phyloP scores from a whole-genome alignment of 352 stramenopile species.

The Globisporangium irregulare region DNA sequence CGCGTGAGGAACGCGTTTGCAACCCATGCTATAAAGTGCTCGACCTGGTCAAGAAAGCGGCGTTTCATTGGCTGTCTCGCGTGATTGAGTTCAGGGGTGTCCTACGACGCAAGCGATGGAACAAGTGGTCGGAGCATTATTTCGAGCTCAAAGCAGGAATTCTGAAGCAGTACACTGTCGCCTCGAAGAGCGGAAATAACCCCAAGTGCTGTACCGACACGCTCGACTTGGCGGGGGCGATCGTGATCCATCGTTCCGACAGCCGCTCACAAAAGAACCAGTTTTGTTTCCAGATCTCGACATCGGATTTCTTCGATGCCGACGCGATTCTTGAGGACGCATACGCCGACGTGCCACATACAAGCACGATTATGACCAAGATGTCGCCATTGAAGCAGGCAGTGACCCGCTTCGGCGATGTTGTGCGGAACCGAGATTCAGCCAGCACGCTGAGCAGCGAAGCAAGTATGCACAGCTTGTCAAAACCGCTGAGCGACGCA shows the following conservation, averaged over 20 bases:
- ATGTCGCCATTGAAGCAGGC: constrained; percentile 65
- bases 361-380: constrained; percentile 34
- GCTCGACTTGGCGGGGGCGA: constrained; percentile 67
- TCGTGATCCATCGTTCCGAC: constrained; percentile 78
- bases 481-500: constrained; percentile 17
- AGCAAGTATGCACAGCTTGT: constrained; percentile 19
- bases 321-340: constrained; percentile 26
- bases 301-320: constrained; percentile 27
- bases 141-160: constrained; percentile 74
- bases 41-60: constrained; percentile 57
- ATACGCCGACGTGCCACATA: constrained; percentile 6
- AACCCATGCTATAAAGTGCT: constrained; percentile 66
- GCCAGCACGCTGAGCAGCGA: constrained; percentile 25
- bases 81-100: constrained; percentile 72
- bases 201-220: constrained; percentile 55
- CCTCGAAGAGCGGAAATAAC: constrained; percentile 25
- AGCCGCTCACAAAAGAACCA: constrained; percentile 64
- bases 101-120: constrained; percentile 60
- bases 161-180: constrained; percentile 74
- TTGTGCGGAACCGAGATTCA: constrained; percentile 31
- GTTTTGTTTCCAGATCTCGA: constrained; percentile 83
- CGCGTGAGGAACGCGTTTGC: constrained; percentile 66
- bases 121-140: constrained; percentile 84
- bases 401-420: constrained; percentile 49
- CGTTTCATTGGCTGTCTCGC: constrained; percentile 62